Base-by-base conservation (phyloP, 257 asterid genomes). In the Solanum clarkiae region DNA sequence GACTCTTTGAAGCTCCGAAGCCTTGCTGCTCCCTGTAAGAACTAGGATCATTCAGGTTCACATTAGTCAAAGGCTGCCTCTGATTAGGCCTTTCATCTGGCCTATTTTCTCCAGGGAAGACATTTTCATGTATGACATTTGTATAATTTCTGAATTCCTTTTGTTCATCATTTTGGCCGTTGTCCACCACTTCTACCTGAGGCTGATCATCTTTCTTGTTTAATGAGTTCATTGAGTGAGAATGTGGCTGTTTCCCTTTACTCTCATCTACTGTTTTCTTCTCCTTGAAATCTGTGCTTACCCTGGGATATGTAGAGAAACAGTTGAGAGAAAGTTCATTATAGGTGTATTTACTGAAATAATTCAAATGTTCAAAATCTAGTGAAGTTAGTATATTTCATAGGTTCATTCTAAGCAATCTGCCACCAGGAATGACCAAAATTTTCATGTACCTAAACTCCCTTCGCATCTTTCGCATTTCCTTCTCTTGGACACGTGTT, bases 401-500 rank as follows among this genome's bases (percentile, higher is more conserved):
- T 2, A 66, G 32, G 74, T 29, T 29, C 75, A 69, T 70, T 79
- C 83, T 53, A 53, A 53, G 11, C 65, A 79, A 53, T 79, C 10
- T 15, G 42, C 29, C 53, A 26, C 20, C 44, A 17, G 53, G 11
- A 53, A 51, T 79, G 47, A 17, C 47, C 26, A 77, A 77, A 77
- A 26, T 51, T 16, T 9, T 53, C 29, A 51, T 79, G 65, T 88
- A 94, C 97, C 98, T 89, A 14, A 90, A 90, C 66, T 86, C 71
- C 87, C 86, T 92, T 51, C 32, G 86, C 70, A n/a, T 47, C 82
- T 88, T 91, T 22, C 89, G 87, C 89, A 57, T 84, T 89, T 93
- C 92, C 90, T 75, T 91, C 84, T 90, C 87, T 80, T 90, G 88
- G 57, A 92, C 62, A 29, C 96, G 99, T 65, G 86, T 92, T 56